phyloP scores from a whole-genome alignment of 495 filamentous ascomycete species.

The Pyronema omphalodes region DNA sequence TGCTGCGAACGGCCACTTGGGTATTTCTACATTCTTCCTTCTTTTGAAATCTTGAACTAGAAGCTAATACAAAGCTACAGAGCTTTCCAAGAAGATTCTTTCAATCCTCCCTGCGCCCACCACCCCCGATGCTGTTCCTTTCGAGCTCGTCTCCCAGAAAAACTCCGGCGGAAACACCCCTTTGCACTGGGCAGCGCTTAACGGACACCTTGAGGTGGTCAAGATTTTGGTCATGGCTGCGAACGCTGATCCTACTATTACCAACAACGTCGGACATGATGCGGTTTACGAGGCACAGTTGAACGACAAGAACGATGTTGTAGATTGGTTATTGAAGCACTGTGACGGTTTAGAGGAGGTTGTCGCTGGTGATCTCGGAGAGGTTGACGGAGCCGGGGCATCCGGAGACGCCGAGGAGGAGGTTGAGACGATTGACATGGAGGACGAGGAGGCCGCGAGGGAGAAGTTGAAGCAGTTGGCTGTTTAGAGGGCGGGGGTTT shows the following conservation, averaged over 20 bases:
- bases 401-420: background rate
- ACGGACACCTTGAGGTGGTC: constrained; percentile 65
- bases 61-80: constrained; percentile 17
- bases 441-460: background rate
- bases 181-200: constrained; percentile 79
- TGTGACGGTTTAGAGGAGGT: constrained; percentile 37
- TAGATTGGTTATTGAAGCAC: constrained; percentile 42
- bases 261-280: constrained; percentile 69
- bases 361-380: constrained; percentile 1
- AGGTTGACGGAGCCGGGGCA: background rate
- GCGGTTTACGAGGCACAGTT: constrained; percentile 71
- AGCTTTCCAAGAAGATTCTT: constrained; percentile 34
- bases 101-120: constrained; percentile 25
- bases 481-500: background rate
- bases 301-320: constrained; percentile 47
- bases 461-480: background rate
- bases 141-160: constrained; percentile 41
- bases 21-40: constrained; percentile 29
- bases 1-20: constrained; percentile 66
- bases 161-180: constrained; percentile 76
- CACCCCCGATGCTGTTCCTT: constrained; percentile 21
- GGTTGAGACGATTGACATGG: background rate
- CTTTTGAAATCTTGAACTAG: background rate
- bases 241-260: constrained; percentile 53
- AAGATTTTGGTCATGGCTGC: constrained; percentile 48